A percentile compares a stretch with the other conserved stretches of the same genome.
phyloP scores from a whole-genome alignment of 2,329 filamentous ascomycete genomes.

The Bertia moriformis region DNA sequence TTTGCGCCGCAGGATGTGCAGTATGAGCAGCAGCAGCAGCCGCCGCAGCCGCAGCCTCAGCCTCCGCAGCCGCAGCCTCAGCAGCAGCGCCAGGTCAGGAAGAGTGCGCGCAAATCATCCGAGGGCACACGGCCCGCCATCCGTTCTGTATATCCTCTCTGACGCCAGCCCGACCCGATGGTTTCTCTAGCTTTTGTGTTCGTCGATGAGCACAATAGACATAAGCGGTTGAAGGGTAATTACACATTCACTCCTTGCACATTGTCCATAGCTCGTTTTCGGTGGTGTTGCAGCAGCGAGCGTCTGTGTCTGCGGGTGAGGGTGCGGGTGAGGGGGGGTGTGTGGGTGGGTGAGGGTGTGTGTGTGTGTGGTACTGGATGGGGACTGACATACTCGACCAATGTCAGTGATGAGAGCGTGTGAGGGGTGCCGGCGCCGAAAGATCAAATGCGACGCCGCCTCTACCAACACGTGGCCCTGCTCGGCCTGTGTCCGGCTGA shows the following conservation, averaged over 20 bases:
- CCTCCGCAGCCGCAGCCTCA: slow-evolving; percentile 42
- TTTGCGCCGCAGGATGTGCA: neutral
- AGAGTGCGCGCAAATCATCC: slow-evolving; percentile 61
- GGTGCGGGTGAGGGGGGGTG: no score
- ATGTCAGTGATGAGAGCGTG: slow-evolving; percentile 86
- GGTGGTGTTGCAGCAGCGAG: no score
- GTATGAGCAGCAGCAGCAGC: no score
- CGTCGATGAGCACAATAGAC: slow-evolving; percentile 94
- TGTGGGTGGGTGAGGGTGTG: no score
- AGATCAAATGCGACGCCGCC: slow-evolving; percentile 95
- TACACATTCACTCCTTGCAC: no score
- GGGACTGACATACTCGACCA: no score
- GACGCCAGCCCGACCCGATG: slow-evolving; percentile 12
- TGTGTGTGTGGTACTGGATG: no score
- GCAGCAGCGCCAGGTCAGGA: slow-evolving; percentile 62
- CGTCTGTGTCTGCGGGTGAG: no score
- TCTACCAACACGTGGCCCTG: slow-evolving; percentile 97
- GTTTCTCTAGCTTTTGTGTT: slow-evolving; percentile 76
- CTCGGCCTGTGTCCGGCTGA: slow-evolving; percentile 79
- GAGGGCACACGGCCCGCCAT: slow-evolving; percentile 1
- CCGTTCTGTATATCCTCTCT: slow-evolving; percentile 3
- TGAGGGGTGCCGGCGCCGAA: slow-evolving; percentile 83
- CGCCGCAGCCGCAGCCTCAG: no score
- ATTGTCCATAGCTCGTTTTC: neutral
- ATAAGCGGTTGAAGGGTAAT: slow-evolving; percentile 93